phyloP scores from a whole-genome alignment of 176 grass and related monocot genomes.

The Juncus inflexus region DNA sequence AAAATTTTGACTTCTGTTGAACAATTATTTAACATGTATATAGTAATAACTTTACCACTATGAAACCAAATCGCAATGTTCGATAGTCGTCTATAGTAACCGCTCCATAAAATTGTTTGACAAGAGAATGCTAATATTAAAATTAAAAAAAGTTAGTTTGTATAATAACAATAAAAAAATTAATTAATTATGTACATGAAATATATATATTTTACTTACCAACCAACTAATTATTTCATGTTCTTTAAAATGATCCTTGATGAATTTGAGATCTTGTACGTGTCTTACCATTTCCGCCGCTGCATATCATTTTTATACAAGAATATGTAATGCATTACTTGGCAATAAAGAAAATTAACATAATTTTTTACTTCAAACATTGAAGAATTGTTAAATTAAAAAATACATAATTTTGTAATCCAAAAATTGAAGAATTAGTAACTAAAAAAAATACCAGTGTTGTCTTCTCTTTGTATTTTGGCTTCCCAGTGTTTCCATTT shows the following conservation, averaged over 20 bases:
- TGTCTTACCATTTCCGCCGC: conserved; percentile 21
- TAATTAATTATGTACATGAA: not conserved
- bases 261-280: conserved; percentile 35
- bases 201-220: conserved; percentile 5
- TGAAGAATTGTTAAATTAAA: too few relatives aligned
- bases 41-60: conserved; percentile 42
- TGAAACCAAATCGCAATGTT: conserved; percentile 73
- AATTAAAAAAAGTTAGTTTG: not conserved
- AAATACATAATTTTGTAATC: too few relatives aligned
- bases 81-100: conserved; percentile 57
- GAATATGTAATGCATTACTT: too few relatives aligned
- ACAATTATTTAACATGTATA: not conserved
- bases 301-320: conserved; percentile 12
- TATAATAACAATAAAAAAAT: too few relatives aligned
- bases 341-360: too few relatives aligned
- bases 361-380: too few relatives aligned
- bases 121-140: conserved; percentile 50
- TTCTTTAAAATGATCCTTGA: conserved; percentile 39
- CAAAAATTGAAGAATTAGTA: too few relatives aligned
- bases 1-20: too few relatives aligned
- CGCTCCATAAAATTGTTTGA: conserved; percentile 81
- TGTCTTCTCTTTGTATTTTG: conserved; percentile 16
- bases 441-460: conserved; percentile 28
- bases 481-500: conserved; percentile 33
- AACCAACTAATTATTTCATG: conserved; percentile 11